phyloP scores from a whole-genome alignment of 768 basidiomycete species.

The Termitomyces sp. region DNA sequence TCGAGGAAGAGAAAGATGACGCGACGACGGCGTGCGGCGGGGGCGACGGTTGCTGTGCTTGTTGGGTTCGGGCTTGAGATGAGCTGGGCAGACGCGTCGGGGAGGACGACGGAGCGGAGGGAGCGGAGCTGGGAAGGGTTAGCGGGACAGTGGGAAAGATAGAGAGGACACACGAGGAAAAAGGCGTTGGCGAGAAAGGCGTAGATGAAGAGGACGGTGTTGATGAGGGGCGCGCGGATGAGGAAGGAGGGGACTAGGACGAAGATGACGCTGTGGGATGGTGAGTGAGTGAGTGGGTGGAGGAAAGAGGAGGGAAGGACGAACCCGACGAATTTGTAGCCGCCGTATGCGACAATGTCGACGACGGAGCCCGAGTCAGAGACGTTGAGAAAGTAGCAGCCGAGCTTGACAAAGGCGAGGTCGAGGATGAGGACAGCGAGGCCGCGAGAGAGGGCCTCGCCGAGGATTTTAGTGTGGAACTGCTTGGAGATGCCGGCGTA shows the following conservation, averaged over 20 bases:
- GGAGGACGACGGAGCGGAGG: constrained; percentile 66
- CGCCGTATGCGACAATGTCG: constrained; percentile 88
- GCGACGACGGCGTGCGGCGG: constrained; percentile 75
- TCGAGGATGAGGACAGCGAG: constrained; percentile 84
- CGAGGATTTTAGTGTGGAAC: constrained; percentile 89
- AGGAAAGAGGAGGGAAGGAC: constrained; percentile 21
- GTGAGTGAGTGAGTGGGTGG: neutral
- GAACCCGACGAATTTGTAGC: constrained; percentile 97
- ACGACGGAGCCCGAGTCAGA: constrained; percentile 67
- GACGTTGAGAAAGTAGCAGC: constrained; percentile 92
- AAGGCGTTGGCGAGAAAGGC: constrained; percentile 88
- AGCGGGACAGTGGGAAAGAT: neutral
- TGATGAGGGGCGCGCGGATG: constrained; percentile 58
- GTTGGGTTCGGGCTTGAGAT: constrained; percentile 38
- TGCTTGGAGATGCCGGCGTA: constrained; percentile 78
- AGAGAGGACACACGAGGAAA: constrained; percentile 68
- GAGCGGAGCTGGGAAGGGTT: constrained; percentile 71
- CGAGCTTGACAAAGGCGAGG: constrained; percentile 84
- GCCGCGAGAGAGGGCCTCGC: constrained; percentile 81
- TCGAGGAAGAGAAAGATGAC: constrained; percentile 90
- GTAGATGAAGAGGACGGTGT: constrained; percentile 76
- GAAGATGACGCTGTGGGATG: constrained; percentile 67
- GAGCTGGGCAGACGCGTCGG: constrained; percentile 59
- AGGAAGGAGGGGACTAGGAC: constrained; percentile 75
- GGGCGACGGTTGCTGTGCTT: constrained; percentile 63